Evolutionary conservation across 306 rosid species (phyloP), one percentile per base, ranked within the genome.

Genomic region (Citrullus mucosospermus): DNA sequence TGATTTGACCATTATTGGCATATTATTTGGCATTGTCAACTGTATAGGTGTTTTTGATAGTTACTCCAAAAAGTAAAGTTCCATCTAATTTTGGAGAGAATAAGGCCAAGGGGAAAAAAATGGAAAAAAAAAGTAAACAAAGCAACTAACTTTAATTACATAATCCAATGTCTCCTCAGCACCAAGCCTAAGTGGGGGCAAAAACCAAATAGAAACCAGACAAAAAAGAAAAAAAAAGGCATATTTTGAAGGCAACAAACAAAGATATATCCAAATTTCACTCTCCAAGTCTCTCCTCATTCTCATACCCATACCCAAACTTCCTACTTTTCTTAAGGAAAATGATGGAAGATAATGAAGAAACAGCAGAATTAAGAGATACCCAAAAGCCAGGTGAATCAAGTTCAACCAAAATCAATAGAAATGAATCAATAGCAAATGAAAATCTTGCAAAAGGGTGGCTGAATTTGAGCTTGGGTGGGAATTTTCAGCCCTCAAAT

Each of bases 71-170:
- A 43, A 68, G 34, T 9, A 55, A 4, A 13, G 6, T 6, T 8
- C 51, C 54, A 44, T 14, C 62, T 15, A 16, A 15, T 46, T 44
- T 9, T 51, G 30, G 30, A 30, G 20, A 12, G 20, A 54, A 54
- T 22, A 54, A 14, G 20, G 6, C 8, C 20, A 34, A 54, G 48
- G 28, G 28, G 28, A 25, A 25, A 25, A 25, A 25, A 25, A 6
- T 14, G 32, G 0, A 6, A 75, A 75, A 18, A 17, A 10, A 53
- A 30, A 17, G 57, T 81, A 50, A 83, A 85, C 89, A 77, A 68
- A 70, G 78, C 78, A 82, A 85, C 88, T 85, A 86, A 80, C 82
- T 78, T 76, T 80, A 86, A 92, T 89, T 96, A 92, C 89, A 57
- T 84, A 70, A 86, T 68, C 87, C 87, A 83, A 36, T 89, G 88